Evolutionary conservation across 441 rosid species (phyloP).

Genomic region (Lepidium campestre): DNA sequence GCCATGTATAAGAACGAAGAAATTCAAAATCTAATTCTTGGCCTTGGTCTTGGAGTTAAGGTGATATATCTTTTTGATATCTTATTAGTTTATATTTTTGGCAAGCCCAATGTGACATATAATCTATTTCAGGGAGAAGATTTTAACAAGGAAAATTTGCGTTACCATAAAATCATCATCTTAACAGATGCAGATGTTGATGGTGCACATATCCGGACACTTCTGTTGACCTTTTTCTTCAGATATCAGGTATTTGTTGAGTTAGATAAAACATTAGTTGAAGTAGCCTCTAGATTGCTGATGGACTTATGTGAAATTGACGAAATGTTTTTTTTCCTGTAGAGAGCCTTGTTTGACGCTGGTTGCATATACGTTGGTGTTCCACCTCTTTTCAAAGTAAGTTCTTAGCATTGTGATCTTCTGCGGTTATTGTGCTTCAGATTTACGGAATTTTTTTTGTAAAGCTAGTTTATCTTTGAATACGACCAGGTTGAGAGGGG

Average conservation of each 20-base stretch:
- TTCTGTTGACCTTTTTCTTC: conserved; percentile 81
- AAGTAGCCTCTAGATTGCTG: background rate
- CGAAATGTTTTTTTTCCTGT: conserved; percentile 24
- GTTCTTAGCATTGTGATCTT: conserved; percentile 10
- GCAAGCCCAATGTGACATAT: background rate
- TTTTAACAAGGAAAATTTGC: conserved; percentile 74
- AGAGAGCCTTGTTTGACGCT: conserved; percentile 85
- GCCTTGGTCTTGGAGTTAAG: conserved; percentile 93
- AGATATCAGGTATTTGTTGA: conserved; percentile 80
- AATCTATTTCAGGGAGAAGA: conserved; percentile 72
- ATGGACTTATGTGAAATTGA: conserved; percentile 2
- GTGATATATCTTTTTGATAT: conserved; percentile 26
- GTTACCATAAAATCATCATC: conserved; percentile 91
- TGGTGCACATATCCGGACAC: conserved; percentile 97
- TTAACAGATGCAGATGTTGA: conserved; percentile 98
- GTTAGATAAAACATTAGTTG: background rate
- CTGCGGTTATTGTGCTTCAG: background rate
- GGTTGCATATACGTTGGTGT: conserved; percentile 95
- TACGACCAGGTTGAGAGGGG: conserved; percentile 79
- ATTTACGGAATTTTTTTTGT: background rate
- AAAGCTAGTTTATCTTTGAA: conserved; percentile 4
- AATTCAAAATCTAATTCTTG: conserved; percentile 91
- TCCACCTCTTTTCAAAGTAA: conserved; percentile 94
- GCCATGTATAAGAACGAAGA: conserved; percentile 97
- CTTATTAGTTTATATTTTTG: background rate